Evolutionary conservation across 2,329 filamentous ascomycete species (phyloP).

Genomic region (Hirsutella thompsonii): DNA sequence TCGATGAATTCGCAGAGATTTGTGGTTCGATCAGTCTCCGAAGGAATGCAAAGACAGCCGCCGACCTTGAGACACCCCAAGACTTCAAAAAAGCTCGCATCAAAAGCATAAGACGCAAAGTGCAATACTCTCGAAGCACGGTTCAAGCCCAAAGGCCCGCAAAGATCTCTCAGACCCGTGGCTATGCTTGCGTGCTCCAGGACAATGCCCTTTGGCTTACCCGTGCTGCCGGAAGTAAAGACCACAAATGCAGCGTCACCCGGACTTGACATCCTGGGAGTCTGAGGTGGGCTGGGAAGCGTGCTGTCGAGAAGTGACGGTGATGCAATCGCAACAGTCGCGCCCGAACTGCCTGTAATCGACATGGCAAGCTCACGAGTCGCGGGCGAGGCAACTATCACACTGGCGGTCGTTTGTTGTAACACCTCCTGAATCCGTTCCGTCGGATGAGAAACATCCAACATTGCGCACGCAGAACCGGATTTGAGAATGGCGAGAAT

Average conservation of each 20-base stretch:
- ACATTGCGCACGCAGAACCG: conserved; percentile 5
- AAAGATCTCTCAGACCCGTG: not conserved
- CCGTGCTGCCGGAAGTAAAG: conserved; percentile 1
- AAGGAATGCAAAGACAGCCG: conserved; percentile 2
- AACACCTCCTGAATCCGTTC: conserved; percentile 1
- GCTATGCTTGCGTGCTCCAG: not conserved
- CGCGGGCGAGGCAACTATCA: not conserved
- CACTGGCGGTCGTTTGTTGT: not conserved
- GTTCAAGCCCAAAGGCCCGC: not conserved
- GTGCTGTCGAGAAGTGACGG: not conserved
- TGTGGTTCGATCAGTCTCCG: not conserved
- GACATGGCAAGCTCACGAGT: not conserved
- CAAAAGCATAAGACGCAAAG: conserved; percentile 1
- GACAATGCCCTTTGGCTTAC: not conserved
- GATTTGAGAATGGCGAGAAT: conserved; percentile 5
- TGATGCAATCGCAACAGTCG: not conserved
- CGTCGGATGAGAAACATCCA: conserved; percentile 3
- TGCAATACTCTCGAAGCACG: not conserved
- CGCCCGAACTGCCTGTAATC: not conserved
- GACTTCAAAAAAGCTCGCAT: not conserved
- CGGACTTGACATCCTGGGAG: not conserved
- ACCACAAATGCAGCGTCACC: conserved; percentile 1
- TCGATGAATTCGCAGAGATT: conserved; percentile 1
- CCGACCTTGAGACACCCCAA: conserved; percentile 1
- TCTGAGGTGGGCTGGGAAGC: not conserved